These are phyloP conservation scores for Lactifluus volemus DNA, from an alignment of 768 basidiomycete genomes.

Conservation along the genomic window DNA sequence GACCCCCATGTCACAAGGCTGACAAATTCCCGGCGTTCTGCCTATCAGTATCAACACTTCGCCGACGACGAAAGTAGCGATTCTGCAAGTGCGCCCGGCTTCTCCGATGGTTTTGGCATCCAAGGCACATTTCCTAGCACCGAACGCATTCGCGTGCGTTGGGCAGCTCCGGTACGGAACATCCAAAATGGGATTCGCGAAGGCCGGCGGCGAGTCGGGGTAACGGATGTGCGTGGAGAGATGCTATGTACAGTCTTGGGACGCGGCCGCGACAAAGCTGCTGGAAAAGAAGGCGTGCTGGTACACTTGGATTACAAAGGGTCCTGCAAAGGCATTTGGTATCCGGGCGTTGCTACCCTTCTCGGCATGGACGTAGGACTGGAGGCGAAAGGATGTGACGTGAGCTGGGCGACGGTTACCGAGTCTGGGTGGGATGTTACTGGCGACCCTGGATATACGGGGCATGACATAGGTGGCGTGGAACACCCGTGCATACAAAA, in stretches of 20 bases:
- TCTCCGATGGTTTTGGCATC: conserved; percentile 56
- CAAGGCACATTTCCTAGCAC: conserved; percentile 24
- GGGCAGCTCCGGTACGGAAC: too few species aligned
- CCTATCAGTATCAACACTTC: conserved; percentile 29
- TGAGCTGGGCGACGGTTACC: conserved; percentile 51
- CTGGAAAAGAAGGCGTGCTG: too few species aligned
- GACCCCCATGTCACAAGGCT: conserved; percentile 36
- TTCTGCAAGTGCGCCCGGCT: conserved; percentile 45
- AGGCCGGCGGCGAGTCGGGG: conserved; percentile 55
- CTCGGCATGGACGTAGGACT: too few species aligned
- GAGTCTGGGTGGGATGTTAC: conserved; percentile 22
- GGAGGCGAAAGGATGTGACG: conserved; percentile 28
- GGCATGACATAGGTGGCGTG: conserved; percentile 49
- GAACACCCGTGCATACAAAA: conserved; percentile 18
- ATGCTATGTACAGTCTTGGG: too few species aligned
- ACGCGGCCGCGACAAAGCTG: too few species aligned
- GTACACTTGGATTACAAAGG: conserved; percentile 31
- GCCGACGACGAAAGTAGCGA: conserved; percentile 81
- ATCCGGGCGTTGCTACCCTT: conserved; percentile 37
- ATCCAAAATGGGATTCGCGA: conserved; percentile 34
- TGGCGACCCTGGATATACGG: conserved; percentile 53
- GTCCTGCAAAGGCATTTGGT: conserved; percentile 71
- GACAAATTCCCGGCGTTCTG: conserved; percentile 36
- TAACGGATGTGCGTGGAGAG: too few species aligned
- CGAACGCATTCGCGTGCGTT: too few species aligned